These are phyloP conservation scores for Metarhizium album DNA, from an alignment of 2,329 filamentous ascomycete species.

Conservation along the genomic window DNA sequence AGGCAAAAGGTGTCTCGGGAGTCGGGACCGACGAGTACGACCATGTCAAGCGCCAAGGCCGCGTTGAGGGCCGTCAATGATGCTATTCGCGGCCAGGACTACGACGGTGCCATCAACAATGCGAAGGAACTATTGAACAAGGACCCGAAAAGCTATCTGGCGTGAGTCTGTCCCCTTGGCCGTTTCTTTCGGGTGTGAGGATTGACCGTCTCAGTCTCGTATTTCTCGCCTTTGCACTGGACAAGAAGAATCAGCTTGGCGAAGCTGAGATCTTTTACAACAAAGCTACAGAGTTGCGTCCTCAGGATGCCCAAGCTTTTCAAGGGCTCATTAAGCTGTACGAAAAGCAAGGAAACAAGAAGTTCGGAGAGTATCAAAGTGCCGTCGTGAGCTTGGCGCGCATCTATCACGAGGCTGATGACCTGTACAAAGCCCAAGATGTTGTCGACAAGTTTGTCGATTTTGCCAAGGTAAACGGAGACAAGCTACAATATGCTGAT, in stretches of 20 bases:
- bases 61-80: slow-evolving; percentile 73
- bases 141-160: slow-evolving; percentile 74
- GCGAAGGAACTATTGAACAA: slow-evolving; percentile 58
- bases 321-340: slow-evolving; percentile 81
- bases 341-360: slow-evolving; percentile 61
- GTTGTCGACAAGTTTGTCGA: slow-evolving; percentile 71
- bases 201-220: slow-evolving; percentile 45
- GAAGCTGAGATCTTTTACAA: slow-evolving; percentile 70
- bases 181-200: not conserved
- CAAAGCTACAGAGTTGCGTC: slow-evolving; percentile 59
- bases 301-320: slow-evolving; percentile 75
- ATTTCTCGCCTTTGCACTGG: slow-evolving; percentile 77
- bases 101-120: slow-evolving; percentile 61
- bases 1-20: not conserved
- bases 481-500: slow-evolving; percentile 60
- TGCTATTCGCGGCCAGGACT: slow-evolving; percentile 68
- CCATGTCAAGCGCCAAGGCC: slow-evolving; percentile 52
- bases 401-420: slow-evolving; percentile 58
- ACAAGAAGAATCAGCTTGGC: slow-evolving; percentile 60
- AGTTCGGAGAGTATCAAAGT: slow-evolving; percentile 62
- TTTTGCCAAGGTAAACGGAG: slow-evolving; percentile 63
- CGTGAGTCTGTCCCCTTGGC: slow-evolving; percentile 33
- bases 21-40: not conserved
- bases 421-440: slow-evolving; percentile 52
- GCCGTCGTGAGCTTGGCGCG: slow-evolving; percentile 64